phyloP scores from a whole-genome alignment of 2,329 filamentous ascomycete genomes.

The Cercospora sesami region DNA sequence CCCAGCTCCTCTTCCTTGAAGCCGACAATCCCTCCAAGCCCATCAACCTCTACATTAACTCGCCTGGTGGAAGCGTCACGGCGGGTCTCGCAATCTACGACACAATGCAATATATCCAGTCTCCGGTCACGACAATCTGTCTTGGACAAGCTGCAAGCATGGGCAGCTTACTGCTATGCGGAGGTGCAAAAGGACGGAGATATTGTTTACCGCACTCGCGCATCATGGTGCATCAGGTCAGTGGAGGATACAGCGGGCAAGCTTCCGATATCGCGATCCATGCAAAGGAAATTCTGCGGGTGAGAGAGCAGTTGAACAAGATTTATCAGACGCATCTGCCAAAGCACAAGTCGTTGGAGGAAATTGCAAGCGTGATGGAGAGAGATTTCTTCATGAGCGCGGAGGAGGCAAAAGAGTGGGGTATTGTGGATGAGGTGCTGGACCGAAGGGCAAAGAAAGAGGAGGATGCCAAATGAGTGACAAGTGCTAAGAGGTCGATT shows the following conservation, averaged over 20 bases:
- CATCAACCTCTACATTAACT: constrained; percentile 98
- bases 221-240: constrained; percentile 96
- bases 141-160: constrained; percentile 93
- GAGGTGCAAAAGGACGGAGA: constrained; percentile 79
- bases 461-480: not conserved
- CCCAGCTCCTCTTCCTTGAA: constrained; percentile 96
- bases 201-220: constrained; percentile 90
- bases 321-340: constrained; percentile 89
- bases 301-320: constrained; percentile 80
- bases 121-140: constrained; percentile 91
- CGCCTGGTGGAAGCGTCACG: constrained; percentile 86
- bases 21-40: constrained; percentile 92
- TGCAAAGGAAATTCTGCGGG: constrained; percentile 89
- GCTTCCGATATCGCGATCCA: constrained; percentile 90
- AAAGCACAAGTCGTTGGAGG: constrained; percentile 71
- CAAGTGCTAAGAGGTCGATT: not conserved
- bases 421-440: constrained; percentile 89
- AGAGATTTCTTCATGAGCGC: constrained; percentile 92
- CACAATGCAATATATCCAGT: constrained; percentile 95
- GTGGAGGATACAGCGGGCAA: constrained; percentile 69
- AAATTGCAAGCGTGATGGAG: constrained; percentile 95
- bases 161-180: constrained; percentile 84
- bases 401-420: constrained; percentile 82
- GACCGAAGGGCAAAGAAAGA: constrained; percentile 51
- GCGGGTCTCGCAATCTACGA: constrained; percentile 90